Conservation (phyloP, 2,329 filamentous ascomycete species). For the Mollisia scopiformis region DNA sequence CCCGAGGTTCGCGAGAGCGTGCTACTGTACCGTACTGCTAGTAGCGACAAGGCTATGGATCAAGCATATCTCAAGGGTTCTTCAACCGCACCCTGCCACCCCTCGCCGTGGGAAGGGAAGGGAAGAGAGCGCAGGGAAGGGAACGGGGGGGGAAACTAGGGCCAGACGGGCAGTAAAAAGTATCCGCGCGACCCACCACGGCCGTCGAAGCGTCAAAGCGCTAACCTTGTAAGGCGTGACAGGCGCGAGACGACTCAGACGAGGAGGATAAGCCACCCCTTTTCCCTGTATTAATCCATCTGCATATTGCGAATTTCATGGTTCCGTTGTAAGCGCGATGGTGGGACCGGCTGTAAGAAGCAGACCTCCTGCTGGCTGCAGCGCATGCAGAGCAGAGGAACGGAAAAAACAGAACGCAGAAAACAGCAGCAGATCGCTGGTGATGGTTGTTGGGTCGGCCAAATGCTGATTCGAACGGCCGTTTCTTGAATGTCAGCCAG, state of each 20-base stretch:
- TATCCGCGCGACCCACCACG: neutral
- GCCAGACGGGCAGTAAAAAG: too few relatives aligned
- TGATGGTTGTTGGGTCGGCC: too few relatives aligned
- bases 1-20: too few relatives aligned
- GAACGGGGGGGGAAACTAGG: too few relatives aligned
- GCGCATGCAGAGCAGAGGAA: neutral
- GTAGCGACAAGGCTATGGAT: neutral
- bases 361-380: too few relatives aligned
- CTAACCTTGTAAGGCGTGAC: neutral
- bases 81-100: neutral
- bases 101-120: neutral
- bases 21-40: neutral
- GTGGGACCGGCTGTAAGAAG: neutral
- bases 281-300: neutral
- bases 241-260: neutral
- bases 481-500: too few relatives aligned
- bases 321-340: neutral
- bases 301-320: neutral
- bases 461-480: too few relatives aligned
- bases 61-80: neutral
- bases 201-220: neutral
- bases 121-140: too few relatives aligned
- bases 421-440: too few relatives aligned
- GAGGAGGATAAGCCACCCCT: neutral
- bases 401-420: neutral